phyloP scores from a whole-genome alignment of 768 basidiomycete genomes.

The Termitomyces sp. region DNA sequence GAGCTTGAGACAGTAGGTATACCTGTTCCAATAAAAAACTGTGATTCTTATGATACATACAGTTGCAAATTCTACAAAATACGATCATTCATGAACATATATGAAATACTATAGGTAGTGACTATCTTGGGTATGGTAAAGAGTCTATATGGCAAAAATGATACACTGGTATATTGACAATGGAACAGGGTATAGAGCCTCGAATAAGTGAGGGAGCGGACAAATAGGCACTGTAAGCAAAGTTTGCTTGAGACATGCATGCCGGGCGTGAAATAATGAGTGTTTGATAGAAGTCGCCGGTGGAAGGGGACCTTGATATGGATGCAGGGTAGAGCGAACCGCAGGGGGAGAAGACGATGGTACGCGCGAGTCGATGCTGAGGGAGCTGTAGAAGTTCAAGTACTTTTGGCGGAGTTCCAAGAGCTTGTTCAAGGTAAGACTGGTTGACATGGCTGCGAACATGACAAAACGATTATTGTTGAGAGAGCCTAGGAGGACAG shows the following conservation, averaged over 20 bases:
- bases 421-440: neutral
- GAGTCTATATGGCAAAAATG: neutral
- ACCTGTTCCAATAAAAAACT: too few relatives aligned
- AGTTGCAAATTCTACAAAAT: too few relatives aligned
- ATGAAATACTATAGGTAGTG: too few relatives aligned
- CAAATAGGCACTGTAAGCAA: neutral
- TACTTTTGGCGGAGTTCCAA: neutral
- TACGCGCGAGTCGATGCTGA: neutral
- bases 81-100: too few relatives aligned
- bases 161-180: too few relatives aligned
- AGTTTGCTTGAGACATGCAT: too few relatives aligned
- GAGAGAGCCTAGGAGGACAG: neutral
- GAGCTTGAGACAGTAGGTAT: too few relatives aligned
- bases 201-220: too few relatives aligned
- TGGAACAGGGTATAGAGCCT: too few relatives aligned
- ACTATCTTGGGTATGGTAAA: neutral
- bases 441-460: neutral
- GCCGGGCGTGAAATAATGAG: too few relatives aligned
- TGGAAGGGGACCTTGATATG: neutral
- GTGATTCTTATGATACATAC: too few relatives aligned
- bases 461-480: neutral
- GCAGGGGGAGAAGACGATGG: neutral
- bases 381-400: neutral
- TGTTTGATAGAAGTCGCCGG: neutral
- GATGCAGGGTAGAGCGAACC: neutral